Base-by-base conservation (phyloP, 1,284 basidiomycete species). In the Entoloma clypeatum region DNA sequence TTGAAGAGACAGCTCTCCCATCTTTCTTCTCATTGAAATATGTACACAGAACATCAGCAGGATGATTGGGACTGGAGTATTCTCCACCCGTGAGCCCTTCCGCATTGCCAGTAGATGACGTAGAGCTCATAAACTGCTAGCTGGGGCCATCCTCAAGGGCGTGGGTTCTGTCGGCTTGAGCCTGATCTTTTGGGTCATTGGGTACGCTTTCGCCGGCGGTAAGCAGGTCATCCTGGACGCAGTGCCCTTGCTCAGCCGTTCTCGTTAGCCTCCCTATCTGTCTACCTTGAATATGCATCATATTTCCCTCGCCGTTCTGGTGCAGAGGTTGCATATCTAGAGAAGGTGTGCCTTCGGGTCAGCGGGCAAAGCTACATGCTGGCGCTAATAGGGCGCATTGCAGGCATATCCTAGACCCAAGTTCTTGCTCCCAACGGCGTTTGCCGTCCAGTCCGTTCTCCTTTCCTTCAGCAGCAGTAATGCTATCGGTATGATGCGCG, bases 231-330 rank as follows among this genome's bases (percentile, higher is more conserved):
- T 32, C 11, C 7, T 10, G 29, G 30, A 32, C 32, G 5, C 16
- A 13, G n/a, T n/a, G 8, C 18, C 16, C 22, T 4, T 39, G 4
- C 5, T 5, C 26, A n/a, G 9, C 11, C 26, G 26, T n/a, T 5
- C 17, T 17, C 50, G 14, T 22, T 36, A 61, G 59, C 59, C n/a
- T 58, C 54, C 11, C 47, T 67, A 13, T 48, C 60, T 9, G 57
- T 64, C 7, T 67, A 64, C 42, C 54, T 65, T 19, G 65, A 67
- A 48, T 62, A 60, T 39, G 53, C 58, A 10, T 54, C 62, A 11
- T 63, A 62, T 42, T 73, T 72, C 47, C 72, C 71, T n/a, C 60
- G 67, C 39, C 62, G 72, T 19, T 70, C 72, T 5, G 72, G 72
- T 4, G 71, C 68, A 5, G 67, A 72, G 40, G 72, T 72, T 7